Conservation (phyloP, 2,329 filamentous ascomycete species). For the Ophiostoma novo-ulmi region DNA sequence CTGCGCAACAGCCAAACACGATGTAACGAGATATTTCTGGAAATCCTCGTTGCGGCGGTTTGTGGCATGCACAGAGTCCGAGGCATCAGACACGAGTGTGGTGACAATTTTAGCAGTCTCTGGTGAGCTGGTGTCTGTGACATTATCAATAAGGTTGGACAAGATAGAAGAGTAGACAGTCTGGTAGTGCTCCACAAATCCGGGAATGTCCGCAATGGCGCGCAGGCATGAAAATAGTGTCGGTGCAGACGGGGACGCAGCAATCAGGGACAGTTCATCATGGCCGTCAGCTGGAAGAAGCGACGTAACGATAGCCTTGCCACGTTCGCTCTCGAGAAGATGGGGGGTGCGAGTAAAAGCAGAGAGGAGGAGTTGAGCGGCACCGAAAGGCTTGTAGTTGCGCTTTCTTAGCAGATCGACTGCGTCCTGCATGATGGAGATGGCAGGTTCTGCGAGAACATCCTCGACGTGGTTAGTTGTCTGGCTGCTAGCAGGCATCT, state of each 20-base stretch:
- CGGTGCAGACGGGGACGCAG: constrained; percentile 63
- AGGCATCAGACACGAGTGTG: constrained; percentile 44
- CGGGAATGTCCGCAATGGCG: constrained; percentile 44
- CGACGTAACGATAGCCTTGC: constrained; percentile 37
- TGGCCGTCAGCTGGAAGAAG: constrained; percentile 48
- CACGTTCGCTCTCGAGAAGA: constrained; percentile 36
- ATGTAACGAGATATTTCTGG: constrained; percentile 45
- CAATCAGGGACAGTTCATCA: constrained; percentile 52
- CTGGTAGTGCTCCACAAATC: constrained; percentile 37
- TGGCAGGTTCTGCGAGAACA: constrained; percentile 32
- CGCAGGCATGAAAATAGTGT: constrained; percentile 63
- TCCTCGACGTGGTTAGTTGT: constrained; percentile 24
- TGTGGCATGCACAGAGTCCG: constrained; percentile 32
- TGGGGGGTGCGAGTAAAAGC: constrained; percentile 40
- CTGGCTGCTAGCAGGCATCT: constrained; percentile 12
- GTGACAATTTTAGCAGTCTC: constrained; percentile 37
- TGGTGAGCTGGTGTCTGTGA: constrained; percentile 27
- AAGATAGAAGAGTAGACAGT: constrained; percentile 34
- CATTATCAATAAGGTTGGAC: constrained; percentile 36
- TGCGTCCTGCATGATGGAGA: constrained; percentile 32
- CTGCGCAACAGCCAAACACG: constrained; percentile 38
- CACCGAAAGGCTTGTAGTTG: constrained; percentile 55
- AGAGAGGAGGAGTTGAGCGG: constrained; percentile 43
- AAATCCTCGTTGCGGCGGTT: constrained; percentile 41
- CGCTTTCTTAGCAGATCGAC: constrained; percentile 44